Evolutionary conservation across 805 yeast genomes (phyloP).

Genomic region (Priceomyces fermenticarens): DNA sequence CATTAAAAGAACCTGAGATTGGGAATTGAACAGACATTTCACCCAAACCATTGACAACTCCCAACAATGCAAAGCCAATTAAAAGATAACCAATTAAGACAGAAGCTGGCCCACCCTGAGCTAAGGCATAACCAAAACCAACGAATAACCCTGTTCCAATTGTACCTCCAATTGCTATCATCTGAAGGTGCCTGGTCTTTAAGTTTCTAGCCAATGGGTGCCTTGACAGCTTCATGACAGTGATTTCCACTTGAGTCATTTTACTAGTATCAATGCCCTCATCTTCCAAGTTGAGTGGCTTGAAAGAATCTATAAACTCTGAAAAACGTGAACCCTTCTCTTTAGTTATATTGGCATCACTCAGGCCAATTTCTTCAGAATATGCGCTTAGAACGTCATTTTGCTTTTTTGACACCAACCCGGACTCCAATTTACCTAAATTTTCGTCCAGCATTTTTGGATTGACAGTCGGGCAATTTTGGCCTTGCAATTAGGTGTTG

Average conservation of each 20-base stretch:
- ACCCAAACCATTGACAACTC: conserved; percentile 62
- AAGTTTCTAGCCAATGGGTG: conserved; percentile 45
- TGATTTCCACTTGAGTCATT: conserved; percentile 38
- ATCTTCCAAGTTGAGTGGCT: conserved; percentile 35
- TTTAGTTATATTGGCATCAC: not conserved
- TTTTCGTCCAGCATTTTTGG: too few relatives aligned
- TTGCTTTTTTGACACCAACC: too few relatives aligned
- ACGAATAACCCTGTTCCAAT: conserved; percentile 41
- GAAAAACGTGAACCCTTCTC: conserved; percentile 1
- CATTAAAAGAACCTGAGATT: conserved; percentile 38
- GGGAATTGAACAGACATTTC: conserved; percentile 55
- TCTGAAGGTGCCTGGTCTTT: conserved; percentile 50
- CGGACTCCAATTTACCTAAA: too few relatives aligned
- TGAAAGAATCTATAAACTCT: conserved; percentile 32
- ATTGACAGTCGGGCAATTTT: too few relatives aligned
- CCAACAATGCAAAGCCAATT: conserved; percentile 56
- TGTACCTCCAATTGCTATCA: conserved; percentile 69
- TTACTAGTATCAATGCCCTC: conserved; percentile 39
- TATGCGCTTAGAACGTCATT: too few relatives aligned
- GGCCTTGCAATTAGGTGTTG: too few relatives aligned
- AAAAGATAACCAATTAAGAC: conserved; percentile 54
- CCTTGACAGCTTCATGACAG: conserved; percentile 37
- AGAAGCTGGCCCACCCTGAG: conserved; percentile 43
- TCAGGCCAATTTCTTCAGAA: too few relatives aligned
- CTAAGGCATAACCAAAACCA: conserved; percentile 40